These are phyloP conservation scores for Thalassiosira livingstoniorum DNA, from an alignment of 352 stramenopile species.

Conservation along the genomic window DNA sequence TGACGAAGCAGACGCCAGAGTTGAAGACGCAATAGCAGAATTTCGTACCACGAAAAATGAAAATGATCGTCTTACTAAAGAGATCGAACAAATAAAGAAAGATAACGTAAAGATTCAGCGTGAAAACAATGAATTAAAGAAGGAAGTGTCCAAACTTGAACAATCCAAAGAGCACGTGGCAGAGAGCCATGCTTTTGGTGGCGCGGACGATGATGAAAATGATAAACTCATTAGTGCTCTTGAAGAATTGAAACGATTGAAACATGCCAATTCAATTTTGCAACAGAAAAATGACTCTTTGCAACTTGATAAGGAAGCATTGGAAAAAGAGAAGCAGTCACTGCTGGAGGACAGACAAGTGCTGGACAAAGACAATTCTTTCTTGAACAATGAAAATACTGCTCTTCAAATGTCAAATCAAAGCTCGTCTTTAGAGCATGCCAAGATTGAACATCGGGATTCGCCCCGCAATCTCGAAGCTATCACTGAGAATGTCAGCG, in stretches of 20 bases:
- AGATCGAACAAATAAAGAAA: constrained; percentile 7
- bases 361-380: neutral
- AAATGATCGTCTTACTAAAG: neutral
- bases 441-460: neutral
- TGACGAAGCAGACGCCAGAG: neutral
- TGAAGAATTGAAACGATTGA: neutral
- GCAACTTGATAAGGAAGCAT: too few relatives aligned
- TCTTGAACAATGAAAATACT: neutral
- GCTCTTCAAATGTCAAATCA: neutral
- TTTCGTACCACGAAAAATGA: neutral
- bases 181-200: neutral
- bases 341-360: too few relatives aligned
- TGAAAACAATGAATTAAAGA: neutral
- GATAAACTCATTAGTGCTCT: neutral
- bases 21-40: neutral
- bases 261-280: neutral
- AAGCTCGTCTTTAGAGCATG: too few relatives aligned
- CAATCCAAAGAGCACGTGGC: neutral
- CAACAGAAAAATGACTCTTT: neutral
- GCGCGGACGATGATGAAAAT: neutral
- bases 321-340: too few relatives aligned
- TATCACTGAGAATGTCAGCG: neutral
- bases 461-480: neutral
- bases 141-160: constrained; percentile 2
- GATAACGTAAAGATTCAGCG: neutral